Percentiles rank a stretch among this genome's conserved stretches.
Conservation (phyloP, 306 rosid genomes). For the Vigna mungo region DNA sequence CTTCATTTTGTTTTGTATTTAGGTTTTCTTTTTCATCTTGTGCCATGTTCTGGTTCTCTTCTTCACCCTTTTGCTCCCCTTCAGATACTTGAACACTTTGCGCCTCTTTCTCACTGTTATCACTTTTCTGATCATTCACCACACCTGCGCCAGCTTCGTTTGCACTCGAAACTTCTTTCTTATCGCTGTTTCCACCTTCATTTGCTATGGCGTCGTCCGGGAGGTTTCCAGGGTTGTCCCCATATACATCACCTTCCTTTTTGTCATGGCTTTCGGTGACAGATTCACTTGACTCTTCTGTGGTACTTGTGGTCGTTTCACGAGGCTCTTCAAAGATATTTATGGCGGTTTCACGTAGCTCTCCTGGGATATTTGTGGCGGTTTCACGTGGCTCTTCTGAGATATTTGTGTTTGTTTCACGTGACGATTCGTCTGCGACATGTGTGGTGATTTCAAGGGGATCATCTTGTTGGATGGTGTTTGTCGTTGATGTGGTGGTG, state of each 20-base stretch:
- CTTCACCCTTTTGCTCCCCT: conserved; percentile 33
- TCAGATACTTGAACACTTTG: background rate
- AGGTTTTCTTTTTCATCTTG: background rate
- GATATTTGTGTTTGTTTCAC: background rate
- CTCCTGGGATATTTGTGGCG: background rate
- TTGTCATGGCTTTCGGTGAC: conserved; percentile 21
- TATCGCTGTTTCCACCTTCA: conserved; percentile 37
- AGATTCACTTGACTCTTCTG: background rate
- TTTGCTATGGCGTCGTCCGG: conserved; percentile 76
- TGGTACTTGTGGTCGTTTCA: background rate
- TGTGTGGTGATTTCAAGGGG: background rate
- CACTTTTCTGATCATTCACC: conserved; percentile 30
- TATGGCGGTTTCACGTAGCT: background rate
- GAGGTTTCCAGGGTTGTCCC: conserved; percentile 80
- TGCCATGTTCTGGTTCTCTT: background rate
- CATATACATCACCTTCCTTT: conserved; percentile 46
- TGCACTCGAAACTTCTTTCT: conserved; percentile 17
- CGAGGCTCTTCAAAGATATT: background rate
- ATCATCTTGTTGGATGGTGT: conserved; percentile 7
- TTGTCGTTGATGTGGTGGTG: background rate
- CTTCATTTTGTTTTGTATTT: conserved; percentile 29
- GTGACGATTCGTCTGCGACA: background rate
- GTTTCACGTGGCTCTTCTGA: background rate
- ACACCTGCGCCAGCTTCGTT: background rate
- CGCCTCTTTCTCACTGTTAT: conserved; percentile 9